Evolutionary conservation across 2,329 filamentous ascomycete species (phyloP).

Genomic region (Stachybotrys chlorohalonatus): DNA sequence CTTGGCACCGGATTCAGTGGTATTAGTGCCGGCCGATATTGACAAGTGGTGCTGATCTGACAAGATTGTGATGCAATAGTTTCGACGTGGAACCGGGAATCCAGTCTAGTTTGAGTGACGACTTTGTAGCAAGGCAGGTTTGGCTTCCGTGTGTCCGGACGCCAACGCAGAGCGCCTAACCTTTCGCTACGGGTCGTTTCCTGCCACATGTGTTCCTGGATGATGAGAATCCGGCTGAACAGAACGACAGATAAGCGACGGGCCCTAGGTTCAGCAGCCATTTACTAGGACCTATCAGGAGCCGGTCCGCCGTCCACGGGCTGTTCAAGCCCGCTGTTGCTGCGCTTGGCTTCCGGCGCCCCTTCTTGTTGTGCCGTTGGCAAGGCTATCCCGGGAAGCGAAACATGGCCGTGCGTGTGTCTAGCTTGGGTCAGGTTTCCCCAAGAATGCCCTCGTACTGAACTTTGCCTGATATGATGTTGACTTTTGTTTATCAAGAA

Average conservation of each 20-base stretch:
- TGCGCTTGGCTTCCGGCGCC: background rate
- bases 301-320: no score
- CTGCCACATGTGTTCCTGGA: background rate
- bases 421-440: background rate
- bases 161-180: no score
- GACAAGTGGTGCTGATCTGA: background rate
- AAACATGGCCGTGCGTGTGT: background rate
- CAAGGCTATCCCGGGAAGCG: background rate
- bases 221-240: background rate
- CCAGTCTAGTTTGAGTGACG: background rate
- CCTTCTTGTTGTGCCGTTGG: background rate
- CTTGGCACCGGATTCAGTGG: background rate
- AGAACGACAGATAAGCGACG: background rate
- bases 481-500: background rate
- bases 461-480: background rate
- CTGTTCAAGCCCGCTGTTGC: background rate
- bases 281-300: background rate
- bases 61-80: background rate
- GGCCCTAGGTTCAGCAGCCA: background rate
- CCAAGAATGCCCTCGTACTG: background rate
- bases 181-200: no score
- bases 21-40: background rate
- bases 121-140: background rate
- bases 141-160: no score
- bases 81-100: background rate